phyloP scores from a whole-genome alignment of 23 red algal genomes.

The Gracilaria gracilis region DNA sequence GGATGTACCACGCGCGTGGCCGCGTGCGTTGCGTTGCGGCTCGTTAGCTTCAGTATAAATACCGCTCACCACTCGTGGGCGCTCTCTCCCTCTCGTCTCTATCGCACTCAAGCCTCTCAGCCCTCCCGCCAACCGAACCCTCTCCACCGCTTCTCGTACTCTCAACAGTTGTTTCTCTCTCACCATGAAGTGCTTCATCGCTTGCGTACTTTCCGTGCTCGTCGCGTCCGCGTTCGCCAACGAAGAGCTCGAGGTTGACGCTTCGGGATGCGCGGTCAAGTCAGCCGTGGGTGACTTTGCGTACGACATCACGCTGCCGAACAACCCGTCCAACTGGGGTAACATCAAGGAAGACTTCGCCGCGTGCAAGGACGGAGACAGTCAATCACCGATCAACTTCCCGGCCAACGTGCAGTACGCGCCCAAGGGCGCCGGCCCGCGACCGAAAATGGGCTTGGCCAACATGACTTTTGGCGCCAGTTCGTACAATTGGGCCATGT shows the following conservation, averaged over 20 bases:
- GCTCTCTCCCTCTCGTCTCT: no score
- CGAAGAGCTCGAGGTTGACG: conserved; percentile 35
- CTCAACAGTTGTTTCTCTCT: neutral
- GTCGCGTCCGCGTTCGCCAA: neutral
- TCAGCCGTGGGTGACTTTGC: conserved; percentile 28
- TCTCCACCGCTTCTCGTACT: neutral
- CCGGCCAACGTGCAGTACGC: conserved; percentile 31
- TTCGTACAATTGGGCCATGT: conserved; percentile 65
- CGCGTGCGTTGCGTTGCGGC: no score
- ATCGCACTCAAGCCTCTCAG: neutral
- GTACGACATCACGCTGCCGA: conserved; percentile 34
- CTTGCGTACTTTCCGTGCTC: neutral
- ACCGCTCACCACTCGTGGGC: neutral
- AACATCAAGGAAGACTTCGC: conserved; percentile 42
- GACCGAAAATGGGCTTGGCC: neutral
- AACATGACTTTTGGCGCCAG: conserved; percentile 50
- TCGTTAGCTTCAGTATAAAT: neutral
- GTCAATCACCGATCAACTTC: conserved; percentile 66
- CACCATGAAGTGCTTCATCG: neutral
- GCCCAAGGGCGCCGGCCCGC: conserved; percentile 17
- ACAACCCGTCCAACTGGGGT: conserved; percentile 42
- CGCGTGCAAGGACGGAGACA: conserved; percentile 38
- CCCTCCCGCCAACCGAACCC: neutral
- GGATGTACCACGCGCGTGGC: no score
- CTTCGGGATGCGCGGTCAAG: conserved; percentile 34